phyloP scores from a whole-genome alignment of 192 early-diverging fungal species.

The Piromyces sp. region DNA sequence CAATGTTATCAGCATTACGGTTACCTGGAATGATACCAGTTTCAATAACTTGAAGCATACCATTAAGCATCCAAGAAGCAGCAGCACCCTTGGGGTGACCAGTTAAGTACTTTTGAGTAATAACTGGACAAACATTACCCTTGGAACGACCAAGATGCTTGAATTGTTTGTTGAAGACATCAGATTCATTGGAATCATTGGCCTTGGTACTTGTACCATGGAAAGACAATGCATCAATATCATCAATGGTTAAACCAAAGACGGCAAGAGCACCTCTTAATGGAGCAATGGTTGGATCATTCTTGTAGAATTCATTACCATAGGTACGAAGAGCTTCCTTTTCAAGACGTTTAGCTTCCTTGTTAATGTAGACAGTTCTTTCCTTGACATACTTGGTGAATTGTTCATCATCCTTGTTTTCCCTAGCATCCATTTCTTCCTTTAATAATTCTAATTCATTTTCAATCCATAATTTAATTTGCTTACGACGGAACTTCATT shows the following conservation, averaged over 20 bases:
- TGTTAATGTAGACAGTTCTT: conserved; percentile 34
- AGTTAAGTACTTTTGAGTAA: conserved; percentile 88
- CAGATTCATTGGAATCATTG: conserved; percentile 90
- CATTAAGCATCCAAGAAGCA: conserved; percentile 93
- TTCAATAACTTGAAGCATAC: conserved; percentile 66
- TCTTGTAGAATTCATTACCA: conserved; percentile 66
- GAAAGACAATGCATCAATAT: conserved; percentile 86
- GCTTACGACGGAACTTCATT: conserved; percentile 48
- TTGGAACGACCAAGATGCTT: conserved; percentile 66
- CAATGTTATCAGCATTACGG: conserved; percentile 76
- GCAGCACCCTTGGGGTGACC: conserved; percentile 95
- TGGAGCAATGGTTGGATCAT: conserved; percentile 57
- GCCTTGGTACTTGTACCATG: conserved; percentile 87
- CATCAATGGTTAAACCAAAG: conserved; percentile 77
- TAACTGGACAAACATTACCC: conserved; percentile 57
- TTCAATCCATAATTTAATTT: conserved; percentile 64
- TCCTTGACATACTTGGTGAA: conserved; percentile 14
- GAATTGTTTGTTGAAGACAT: conserved; percentile 68
- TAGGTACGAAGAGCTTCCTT: conserved; percentile 51
- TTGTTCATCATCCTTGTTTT: conserved; percentile 16
- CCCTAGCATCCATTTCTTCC: conserved; percentile 44
- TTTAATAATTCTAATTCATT: conserved; percentile 48
- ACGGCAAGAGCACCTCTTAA: conserved; percentile 71
- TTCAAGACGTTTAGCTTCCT: conserved; percentile 50
- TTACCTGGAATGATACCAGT: conserved; percentile 81